A percentile compares a stretch with the other conserved stretches of the same genome.
Evolutionary conservation across 345 rosid genomes (phyloP).

Genomic region (Nephelium lappaceum): DNA sequence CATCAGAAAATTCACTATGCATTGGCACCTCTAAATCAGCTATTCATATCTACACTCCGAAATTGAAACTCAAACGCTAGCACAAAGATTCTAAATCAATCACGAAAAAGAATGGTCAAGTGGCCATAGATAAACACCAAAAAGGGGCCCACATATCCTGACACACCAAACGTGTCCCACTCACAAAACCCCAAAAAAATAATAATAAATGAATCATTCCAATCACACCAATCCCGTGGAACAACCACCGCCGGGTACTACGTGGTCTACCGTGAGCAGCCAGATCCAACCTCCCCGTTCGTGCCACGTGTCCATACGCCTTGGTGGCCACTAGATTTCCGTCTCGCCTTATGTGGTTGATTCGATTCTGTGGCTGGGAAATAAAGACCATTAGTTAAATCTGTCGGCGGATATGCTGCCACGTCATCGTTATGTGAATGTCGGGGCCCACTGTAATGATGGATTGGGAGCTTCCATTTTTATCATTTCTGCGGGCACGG

Average conservation of each 20-base stretch:
- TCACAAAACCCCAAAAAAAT: not conserved
- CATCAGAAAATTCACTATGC: no score
- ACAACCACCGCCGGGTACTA: conserved; percentile 8
- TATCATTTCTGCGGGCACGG: no score
- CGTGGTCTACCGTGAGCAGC: conserved; percentile 15
- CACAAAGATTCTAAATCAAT: no score
- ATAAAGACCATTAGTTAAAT: not conserved
- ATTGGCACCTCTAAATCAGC: no score
- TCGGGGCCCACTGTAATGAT: not conserved
- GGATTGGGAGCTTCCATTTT: not conserved
- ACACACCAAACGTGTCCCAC: not conserved
- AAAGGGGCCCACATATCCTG: not conserved
- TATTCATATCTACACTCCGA: no score
- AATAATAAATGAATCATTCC: conserved; percentile 3
- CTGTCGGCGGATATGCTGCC: conserved; percentile 5
- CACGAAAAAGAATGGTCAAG: not conserved
- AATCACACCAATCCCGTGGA: not conserved
- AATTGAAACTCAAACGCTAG: no score
- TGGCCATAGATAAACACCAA: not conserved
- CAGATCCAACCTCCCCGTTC: not conserved
- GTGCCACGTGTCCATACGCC: not conserved
- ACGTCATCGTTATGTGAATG: not conserved
- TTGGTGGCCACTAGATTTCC: not conserved
- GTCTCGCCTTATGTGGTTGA: not conserved
- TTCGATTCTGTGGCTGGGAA: conserved; percentile 12